phyloP scores from a whole-genome alignment of 2,329 filamentous ascomycete genomes.

The Alternaria sp. region DNA sequence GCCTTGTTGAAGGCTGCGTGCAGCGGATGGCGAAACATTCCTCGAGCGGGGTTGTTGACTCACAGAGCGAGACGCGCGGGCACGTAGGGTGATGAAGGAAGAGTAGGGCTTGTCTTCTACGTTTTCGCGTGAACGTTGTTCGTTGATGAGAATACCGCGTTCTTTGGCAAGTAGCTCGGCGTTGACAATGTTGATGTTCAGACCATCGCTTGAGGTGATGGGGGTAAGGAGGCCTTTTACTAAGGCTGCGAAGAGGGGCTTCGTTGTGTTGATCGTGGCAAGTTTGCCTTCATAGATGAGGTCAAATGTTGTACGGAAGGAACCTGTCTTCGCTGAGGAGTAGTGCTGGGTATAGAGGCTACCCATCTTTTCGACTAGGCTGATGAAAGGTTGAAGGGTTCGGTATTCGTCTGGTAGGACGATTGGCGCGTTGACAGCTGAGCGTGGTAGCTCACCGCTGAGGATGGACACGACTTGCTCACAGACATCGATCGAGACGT shows the following conservation, averaged over 20 bases:
- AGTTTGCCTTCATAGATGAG: slow-evolving; percentile 80
- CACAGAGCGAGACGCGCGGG: slow-evolving; percentile 55
- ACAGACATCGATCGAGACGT: slow-evolving; percentile 83
- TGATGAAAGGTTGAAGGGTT: slow-evolving; percentile 79
- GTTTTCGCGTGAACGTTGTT: slow-evolving; percentile 71
- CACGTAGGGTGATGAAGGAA: slow-evolving; percentile 75
- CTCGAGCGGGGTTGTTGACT: slow-evolving; percentile 36
- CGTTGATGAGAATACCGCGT: slow-evolving; percentile 79
- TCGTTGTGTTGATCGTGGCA: slow-evolving; percentile 75
- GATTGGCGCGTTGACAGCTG: slow-evolving; percentile 81
- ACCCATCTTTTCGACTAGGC: slow-evolving; percentile 81
- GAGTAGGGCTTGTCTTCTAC: slow-evolving; percentile 71
- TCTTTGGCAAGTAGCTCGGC: slow-evolving; percentile 78
- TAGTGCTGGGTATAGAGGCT: slow-evolving; percentile 82
- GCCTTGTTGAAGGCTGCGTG: slow-evolving; percentile 17
- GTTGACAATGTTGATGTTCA: slow-evolving; percentile 85
- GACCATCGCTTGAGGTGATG: slow-evolving; percentile 71
- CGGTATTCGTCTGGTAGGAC: slow-evolving; percentile 83
- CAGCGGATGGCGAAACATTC: slow-evolving; percentile 41
- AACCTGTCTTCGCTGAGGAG: slow-evolving; percentile 50
- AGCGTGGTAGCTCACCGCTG: slow-evolving; percentile 75
- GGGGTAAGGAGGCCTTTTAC: slow-evolving; percentile 78
- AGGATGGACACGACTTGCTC: slow-evolving; percentile 80
- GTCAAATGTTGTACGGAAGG: slow-evolving; percentile 74
- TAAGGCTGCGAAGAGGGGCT: slow-evolving; percentile 79